Base-by-base conservation (phyloP, 148 eudicot genomes). In the Camellia lanceoleosa region DNA sequence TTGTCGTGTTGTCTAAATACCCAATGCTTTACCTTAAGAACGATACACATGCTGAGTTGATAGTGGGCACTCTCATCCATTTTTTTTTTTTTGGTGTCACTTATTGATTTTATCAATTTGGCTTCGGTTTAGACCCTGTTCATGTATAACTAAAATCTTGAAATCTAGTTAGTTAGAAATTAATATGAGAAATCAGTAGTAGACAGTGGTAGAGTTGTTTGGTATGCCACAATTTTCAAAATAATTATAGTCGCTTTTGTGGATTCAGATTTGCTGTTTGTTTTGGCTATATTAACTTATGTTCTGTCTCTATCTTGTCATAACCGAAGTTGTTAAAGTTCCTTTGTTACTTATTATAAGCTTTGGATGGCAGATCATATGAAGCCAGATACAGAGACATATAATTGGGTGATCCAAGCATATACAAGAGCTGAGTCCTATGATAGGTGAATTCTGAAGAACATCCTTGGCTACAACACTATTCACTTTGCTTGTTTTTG, bases 351-450 rank as follows among this genome's bases (percentile, higher is more conserved):
- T 90, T 63, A 85, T 79, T 79, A 60, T 74, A 73, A 15, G 14
- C 72, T 81, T 82, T 81, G 75, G 78, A 82, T 89, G 80, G 79
- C 92, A 96, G 99, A 86, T 80, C 88, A 82, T 84, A 92, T 96
- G 99, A 96, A 91, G 84, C 99, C 99, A 61, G 91, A 96, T 83
- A 86, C 99, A 58, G 99, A 96, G 87, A 87, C 99, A 58, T 96
- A 96, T 84, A 96, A 93, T 85, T 93, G 97, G 97, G 95, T 96
- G 80, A 93, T 96, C 84, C 98, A 96, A 87, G 99, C 99, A 72
- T 96, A 92, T 86, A 96, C 99, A 54, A 91, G 99, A 85, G 98
- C 98, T 38, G 98, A 96, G 80, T 89, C 97, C 51, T 96, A 94
- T 85, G 98, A 96, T 69, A 91, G 99, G 99, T 91, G 78, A 78